Evolutionary conservation across 495 filamentous ascomycete genomes (phyloP), one percentile per base, ranked within the genome.

Genomic region (Podospora fimiseda): DNA sequence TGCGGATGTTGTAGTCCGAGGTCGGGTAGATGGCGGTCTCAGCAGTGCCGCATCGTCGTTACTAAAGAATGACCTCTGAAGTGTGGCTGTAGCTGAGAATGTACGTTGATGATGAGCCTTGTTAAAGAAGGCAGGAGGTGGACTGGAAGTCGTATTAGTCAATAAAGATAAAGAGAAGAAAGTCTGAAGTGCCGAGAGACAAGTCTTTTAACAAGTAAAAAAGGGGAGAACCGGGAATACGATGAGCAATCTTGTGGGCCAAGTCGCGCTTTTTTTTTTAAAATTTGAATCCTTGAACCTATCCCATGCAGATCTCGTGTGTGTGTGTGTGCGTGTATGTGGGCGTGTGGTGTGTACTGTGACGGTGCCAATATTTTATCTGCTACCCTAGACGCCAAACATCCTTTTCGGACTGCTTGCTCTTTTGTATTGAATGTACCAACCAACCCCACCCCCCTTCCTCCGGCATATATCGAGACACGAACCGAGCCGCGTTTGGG

Each of bases 61-160:
- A 21, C 42, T 45, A 43, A 27, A 14, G 27, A 54, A 40, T 11
- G 45, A 47, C 53, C 51, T 48, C 3, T 49, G 51, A 14, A 51
- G 39, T 9, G 47, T 38, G 33, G 59, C 51, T 13, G 59, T 47
- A 18, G 56, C 52, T 2, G 59, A 61, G 21, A 52, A 42, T 3
- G 45, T 53, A 23, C 53, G 56, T 18, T 54, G 56, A 41, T 59
- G 52, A n/a, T 53, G 19, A n/a, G 48, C 20, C 20, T 38, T 56
- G 40, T 59, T 62, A 50, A 46, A 56, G 16, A 59, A 59, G 2
- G 53, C 51, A 13, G 53, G 53, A 9, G 60, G 60, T 15, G 55
- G 57, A 13, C 60, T 62, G 43, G 16, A 44, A 40, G 36, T 23
- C 20, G 18, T 7, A 36, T 56, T 15, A 52, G 48, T 23, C n/a